Evolutionary conservation across 2,329 filamentous ascomycete genomes (phyloP), one percentile per base, ranked within the genome.

Genomic region (Diaporthe citrichinensis): DNA sequence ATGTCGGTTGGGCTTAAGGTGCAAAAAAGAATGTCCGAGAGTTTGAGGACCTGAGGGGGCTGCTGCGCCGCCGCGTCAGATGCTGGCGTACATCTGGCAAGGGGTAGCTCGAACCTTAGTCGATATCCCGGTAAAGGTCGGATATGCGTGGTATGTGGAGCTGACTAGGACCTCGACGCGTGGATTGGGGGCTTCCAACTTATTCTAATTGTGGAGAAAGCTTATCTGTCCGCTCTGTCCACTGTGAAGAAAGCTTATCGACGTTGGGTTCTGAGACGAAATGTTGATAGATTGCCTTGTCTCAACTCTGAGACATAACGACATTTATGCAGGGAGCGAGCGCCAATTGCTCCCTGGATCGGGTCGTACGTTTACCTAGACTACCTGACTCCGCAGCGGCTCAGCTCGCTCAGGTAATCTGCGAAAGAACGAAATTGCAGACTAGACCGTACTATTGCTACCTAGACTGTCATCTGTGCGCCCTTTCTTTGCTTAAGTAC

Each of bases 121-220:
- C 23, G 31, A 6, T 12, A 67, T 25, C 44, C 62, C 62, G 44
- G 62, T n/a, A 49, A 36, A 4, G 17, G 23, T 28, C 23, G 28
- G 44, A n/a, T 39, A 25, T 68, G 44, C 31, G 31, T 51, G 31
- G 28, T 5, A 51, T 68, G 62, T 53, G 62, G 62, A 68, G 31
- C 62, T 20, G 62, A 25, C 28, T 51, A 9, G 62, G 46, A 34
- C 28, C 25, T 51, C 17, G 41, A 51, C 44, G 62, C 62, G 62
- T 51, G 23, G 36, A 51, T 31, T 14, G 20, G 44, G 62, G 31
- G 28, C 7, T 36, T 23, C 65, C 12, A 28, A 39, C 23, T 39
- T 53, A 17, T 68, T 68, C 46, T 68, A 53, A 31, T 39, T 53
- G 39, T 53, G n/a, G 46, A 28, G 46, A 53, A 68, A 53, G 65